Conservation (phyloP, 2,329 filamentous ascomycete species). For the Trichophyton rubrum region DNA sequence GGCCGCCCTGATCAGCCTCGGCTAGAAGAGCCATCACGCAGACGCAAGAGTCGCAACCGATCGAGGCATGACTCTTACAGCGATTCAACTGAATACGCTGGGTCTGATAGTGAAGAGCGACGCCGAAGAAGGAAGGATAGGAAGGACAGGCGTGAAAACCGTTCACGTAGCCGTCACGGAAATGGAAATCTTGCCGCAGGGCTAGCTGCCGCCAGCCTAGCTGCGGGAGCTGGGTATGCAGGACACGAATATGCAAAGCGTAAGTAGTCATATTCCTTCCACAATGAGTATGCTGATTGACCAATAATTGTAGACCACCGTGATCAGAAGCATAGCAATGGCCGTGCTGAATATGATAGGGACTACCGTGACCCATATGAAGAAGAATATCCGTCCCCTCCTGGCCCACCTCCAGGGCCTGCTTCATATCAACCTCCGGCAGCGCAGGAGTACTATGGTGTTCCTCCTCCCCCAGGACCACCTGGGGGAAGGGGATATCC, state of each 20-base stretch:
- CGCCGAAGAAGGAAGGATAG: conserved; percentile 22
- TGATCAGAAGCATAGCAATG: not conserved
- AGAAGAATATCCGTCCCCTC: conserved; percentile 26
- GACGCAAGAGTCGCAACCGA: conserved; percentile 32
- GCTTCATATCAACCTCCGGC: conserved; percentile 12
- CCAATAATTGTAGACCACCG: not conserved
- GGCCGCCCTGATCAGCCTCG: conserved; percentile 28
- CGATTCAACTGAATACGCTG: conserved; percentile 23
- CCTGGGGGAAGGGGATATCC: conserved; percentile 23
- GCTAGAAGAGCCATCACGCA: conserved; percentile 27
- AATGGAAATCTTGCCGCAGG: conserved; percentile 21
- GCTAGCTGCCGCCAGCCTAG: conserved; percentile 43
- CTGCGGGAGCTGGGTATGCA: conserved; percentile 45
- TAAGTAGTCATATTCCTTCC: conserved; percentile 23
- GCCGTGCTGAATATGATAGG: not conserved
- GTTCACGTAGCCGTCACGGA: conserved; percentile 24
- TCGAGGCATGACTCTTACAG: conserved; percentile 28
- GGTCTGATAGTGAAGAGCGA: conserved; percentile 25
- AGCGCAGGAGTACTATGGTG: conserved; percentile 1
- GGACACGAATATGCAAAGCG: conserved; percentile 46
- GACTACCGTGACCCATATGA: conserved; percentile 17
- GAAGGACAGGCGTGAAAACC: conserved; percentile 20
- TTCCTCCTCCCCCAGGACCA: not conserved
- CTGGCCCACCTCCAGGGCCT: conserved; percentile 23
- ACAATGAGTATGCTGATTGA: not conserved